A percentile compares a stretch with the other conserved stretches of the same genome.
Evolutionary conservation across 2,329 filamentous ascomycete species (phyloP).

Genomic region (Rutstroemia sp.): DNA sequence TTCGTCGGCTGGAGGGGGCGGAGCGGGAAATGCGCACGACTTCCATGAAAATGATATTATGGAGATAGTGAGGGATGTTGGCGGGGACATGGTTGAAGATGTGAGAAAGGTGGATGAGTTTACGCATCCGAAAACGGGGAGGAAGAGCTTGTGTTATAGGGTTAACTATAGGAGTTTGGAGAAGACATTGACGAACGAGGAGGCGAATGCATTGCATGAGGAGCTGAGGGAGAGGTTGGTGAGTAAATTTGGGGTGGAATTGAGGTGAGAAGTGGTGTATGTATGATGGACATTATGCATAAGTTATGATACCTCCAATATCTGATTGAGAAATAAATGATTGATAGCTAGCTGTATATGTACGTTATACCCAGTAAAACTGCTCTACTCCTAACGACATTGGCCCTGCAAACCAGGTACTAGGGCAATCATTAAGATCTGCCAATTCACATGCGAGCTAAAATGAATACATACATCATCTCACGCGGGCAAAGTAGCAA

Average conservation of each 20-base stretch:
- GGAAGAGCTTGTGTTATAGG: constrained; percentile 82
- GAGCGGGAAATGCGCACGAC: constrained; percentile 34
- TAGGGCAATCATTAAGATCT: too few relatives aligned
- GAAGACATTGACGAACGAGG: constrained; percentile 76
- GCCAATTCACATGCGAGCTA: too few relatives aligned
- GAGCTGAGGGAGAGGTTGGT: constrained; percentile 59
- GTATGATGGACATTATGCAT: not conserved
- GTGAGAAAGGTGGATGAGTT: constrained; percentile 82
- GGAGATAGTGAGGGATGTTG: constrained; percentile 82
- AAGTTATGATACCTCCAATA: not conserved
- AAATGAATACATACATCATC: too few relatives aligned
- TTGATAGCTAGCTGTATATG: not conserved
- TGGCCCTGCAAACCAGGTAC: too few relatives aligned
- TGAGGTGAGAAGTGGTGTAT: constrained; percentile 45
- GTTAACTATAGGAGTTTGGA: constrained; percentile 92
- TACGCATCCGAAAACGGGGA: constrained; percentile 74
- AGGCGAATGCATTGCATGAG: constrained; percentile 71
- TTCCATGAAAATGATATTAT: constrained; percentile 97
- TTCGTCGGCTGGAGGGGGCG: constrained; percentile 39
- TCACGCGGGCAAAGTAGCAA: too few relatives aligned
- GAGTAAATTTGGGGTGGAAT: constrained; percentile 67
- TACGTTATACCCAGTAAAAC: too few relatives aligned
- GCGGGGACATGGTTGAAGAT: constrained; percentile 80
- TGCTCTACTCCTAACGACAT: too few relatives aligned
- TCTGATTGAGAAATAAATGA: not conserved